These are phyloP conservation scores for Neonectria punicea DNA, from an alignment of 2,329 filamentous ascomycete species.

Conservation along the genomic window DNA sequence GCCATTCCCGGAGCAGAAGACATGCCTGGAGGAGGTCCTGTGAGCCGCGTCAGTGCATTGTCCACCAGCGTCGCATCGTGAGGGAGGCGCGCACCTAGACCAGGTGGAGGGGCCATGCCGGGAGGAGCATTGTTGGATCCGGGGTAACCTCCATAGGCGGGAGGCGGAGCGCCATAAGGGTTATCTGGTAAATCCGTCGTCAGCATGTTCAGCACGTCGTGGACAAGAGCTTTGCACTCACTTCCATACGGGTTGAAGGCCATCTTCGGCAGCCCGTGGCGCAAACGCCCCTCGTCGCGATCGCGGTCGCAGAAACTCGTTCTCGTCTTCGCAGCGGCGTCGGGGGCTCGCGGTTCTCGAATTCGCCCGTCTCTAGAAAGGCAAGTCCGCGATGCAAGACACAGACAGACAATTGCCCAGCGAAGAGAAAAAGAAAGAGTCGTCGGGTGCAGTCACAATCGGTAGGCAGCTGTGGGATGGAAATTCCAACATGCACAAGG, in stretches of 20 bases:
- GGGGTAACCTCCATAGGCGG: slow-evolving; percentile 78
- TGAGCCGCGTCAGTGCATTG: slow-evolving; percentile 23
- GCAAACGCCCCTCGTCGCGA: slow-evolving; percentile 29
- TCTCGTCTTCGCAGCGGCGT: slow-evolving; percentile 1
- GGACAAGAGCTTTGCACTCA: slow-evolving; percentile 41
- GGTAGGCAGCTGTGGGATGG: slow-evolving; percentile 23
- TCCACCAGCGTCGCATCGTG: slow-evolving; percentile 1
- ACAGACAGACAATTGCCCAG: neutral
- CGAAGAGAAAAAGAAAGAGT: neutral
- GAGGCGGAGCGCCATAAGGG: slow-evolving; percentile 76
- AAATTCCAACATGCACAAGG: slow-evolving; percentile 39
- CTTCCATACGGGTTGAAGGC: slow-evolving; percentile 71
- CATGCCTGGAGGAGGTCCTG: slow-evolving; percentile 83
- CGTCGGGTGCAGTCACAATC: slow-evolving; percentile 6
- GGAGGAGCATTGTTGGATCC: slow-evolving; percentile 65
- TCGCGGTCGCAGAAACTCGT: slow-evolving; percentile 14
- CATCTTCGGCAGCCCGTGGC: slow-evolving; percentile 52
- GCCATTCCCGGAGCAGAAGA: slow-evolving; percentile 82
- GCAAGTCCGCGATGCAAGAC: neutral
- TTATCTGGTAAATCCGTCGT: slow-evolving; percentile 45
- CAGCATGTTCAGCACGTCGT: slow-evolving; percentile 8
- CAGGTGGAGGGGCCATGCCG: slow-evolving; percentile 81
- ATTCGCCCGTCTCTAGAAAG: neutral
- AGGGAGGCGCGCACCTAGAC: slow-evolving; percentile 72
- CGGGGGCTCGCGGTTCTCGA: neutral